phyloP scores from a whole-genome alignment of 805 yeast genomes.

The Kazachstania martiniae region DNA sequence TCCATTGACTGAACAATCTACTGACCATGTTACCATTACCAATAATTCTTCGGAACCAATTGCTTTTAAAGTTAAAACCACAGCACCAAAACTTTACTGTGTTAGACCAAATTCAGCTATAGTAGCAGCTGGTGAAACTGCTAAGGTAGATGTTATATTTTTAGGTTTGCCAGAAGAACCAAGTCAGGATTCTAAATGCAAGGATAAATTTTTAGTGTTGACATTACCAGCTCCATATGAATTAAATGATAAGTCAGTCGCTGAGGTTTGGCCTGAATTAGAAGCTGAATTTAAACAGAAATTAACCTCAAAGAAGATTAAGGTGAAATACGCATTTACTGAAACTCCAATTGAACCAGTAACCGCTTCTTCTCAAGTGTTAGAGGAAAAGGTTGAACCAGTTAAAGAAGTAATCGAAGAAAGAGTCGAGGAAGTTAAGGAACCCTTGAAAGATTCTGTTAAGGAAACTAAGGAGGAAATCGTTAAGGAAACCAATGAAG shows the following conservation, averaged over 20 bases:
- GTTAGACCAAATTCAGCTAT: conserved; percentile 91
- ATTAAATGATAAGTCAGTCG: conserved; percentile 44
- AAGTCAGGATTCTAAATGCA: conserved; percentile 59
- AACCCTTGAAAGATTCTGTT: not conserved
- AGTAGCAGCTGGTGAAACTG: conserved; percentile 58
- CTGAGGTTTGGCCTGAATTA: conserved; percentile 63
- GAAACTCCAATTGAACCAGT: not conserved
- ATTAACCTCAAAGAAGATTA: conserved; percentile 52
- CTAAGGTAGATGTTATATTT: conserved; percentile 70
- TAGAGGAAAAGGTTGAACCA: conserved; percentile 9
- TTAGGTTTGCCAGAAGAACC: conserved; percentile 77
- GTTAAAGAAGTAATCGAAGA: conserved; percentile 6
- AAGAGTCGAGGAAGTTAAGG: conserved; percentile 5
- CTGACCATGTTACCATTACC: conserved; percentile 39
- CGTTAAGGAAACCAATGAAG: not conserved
- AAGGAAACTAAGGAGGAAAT: no score
- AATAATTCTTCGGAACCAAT: conserved; percentile 49
- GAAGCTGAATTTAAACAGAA: conserved; percentile 46
- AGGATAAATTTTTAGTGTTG: conserved; percentile 86
- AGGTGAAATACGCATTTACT: conserved; percentile 38
- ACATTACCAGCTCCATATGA: conserved; percentile 64
- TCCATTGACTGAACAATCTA: conserved; percentile 61
- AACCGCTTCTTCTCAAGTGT: no score
- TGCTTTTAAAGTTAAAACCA: conserved; percentile 94
- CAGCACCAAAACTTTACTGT: conserved; percentile 91